Percentiles rank a stretch among this genome's conserved stretches.
Evolutionary conservation across 2,329 filamentous ascomycete species (phyloP).

Genomic region (Colletotrichum tabaci): DNA sequence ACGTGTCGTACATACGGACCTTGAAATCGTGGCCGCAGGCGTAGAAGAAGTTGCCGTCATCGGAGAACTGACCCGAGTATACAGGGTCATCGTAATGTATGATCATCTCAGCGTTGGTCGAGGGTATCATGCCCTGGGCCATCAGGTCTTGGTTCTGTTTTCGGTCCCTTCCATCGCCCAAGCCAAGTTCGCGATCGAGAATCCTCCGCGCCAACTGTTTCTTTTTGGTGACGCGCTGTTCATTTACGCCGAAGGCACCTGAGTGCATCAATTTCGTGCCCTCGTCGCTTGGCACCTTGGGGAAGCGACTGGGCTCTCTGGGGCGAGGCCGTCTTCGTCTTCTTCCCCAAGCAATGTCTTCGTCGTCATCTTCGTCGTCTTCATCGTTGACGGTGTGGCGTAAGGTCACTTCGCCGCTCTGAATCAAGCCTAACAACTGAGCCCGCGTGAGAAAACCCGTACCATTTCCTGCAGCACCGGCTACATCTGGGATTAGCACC

Average conservation of each 20-base stretch:
- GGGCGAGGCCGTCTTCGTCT: conserved; percentile 56
- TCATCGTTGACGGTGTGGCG: conserved; percentile 53
- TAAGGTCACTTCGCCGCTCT: conserved; percentile 53
- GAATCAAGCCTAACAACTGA: conserved; percentile 59
- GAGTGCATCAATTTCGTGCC: conserved; percentile 86
- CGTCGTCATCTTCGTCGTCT: conserved; percentile 55
- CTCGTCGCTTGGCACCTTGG: conserved; percentile 86
- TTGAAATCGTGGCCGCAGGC: conserved; percentile 92
- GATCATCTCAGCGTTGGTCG: conserved; percentile 84
- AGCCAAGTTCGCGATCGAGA: conserved; percentile 85
- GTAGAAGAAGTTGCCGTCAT: conserved; percentile 98
- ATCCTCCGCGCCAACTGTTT: conserved; percentile 79
- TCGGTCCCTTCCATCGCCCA: conserved; percentile 72
- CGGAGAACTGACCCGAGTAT: conserved; percentile 96
- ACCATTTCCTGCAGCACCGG: conserved; percentile 46
- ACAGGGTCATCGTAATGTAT: conserved; percentile 89
- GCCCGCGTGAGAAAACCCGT: conserved; percentile 52
- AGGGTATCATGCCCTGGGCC: conserved; percentile 80
- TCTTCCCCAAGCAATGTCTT: conserved; percentile 58
- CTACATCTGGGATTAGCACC: conserved; percentile 50
- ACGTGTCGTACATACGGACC: conserved; percentile 97
- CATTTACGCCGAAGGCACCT: conserved; percentile 82
- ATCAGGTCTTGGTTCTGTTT: conserved; percentile 71
- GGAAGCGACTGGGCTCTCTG: conserved; percentile 73
- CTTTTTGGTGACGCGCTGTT: conserved; percentile 64